phyloP scores from a whole-genome alignment of 2,329 filamentous ascomycete genomes.

The Cordyceps sp. region DNA sequence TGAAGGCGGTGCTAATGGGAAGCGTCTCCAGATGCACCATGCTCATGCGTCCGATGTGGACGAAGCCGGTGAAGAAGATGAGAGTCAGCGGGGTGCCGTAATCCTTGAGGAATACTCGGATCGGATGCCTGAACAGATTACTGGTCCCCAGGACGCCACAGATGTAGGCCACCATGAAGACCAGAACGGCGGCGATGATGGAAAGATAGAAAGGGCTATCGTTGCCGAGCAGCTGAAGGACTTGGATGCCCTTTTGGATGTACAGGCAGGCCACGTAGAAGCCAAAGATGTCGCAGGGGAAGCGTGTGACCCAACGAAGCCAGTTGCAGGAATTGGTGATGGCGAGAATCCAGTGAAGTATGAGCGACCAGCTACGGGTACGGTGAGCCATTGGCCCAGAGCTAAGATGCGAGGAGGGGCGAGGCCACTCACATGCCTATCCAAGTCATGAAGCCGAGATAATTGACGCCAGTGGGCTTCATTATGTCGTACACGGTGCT shows the following conservation, averaged over 20 bases:
- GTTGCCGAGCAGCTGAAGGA: conserved; percentile 58
- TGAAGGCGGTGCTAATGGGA: conserved; percentile 63
- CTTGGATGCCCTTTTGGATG: conserved; percentile 78
- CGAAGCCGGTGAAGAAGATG: conserved; percentile 80
- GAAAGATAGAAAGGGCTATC: conserved; percentile 60
- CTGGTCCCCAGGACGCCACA: conserved; percentile 57
- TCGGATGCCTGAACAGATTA: conserved; percentile 54
- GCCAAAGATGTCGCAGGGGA: conserved; percentile 86
- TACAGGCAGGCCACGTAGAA: conserved; percentile 92
- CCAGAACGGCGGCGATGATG: conserved; percentile 57
- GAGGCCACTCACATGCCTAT: conserved; percentile 48
- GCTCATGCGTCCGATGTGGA: conserved; percentile 73
- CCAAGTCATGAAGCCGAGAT: conserved; percentile 84
- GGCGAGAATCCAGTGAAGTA: conserved; percentile 74
- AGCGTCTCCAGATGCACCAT: conserved; percentile 51
- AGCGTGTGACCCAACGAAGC: conserved; percentile 77
- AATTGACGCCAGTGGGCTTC: conserved; percentile 57
- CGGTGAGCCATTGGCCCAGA: not conserved
- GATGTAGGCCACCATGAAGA: conserved; percentile 60
- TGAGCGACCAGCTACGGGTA: conserved; percentile 54
- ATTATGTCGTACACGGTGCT: conserved; percentile 84
- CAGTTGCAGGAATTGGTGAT: conserved; percentile 77
- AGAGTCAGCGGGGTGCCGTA: conserved; percentile 74
- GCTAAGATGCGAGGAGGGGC: not conserved
- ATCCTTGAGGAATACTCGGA: conserved; percentile 74